phyloP scores from a whole-genome alignment of 2,329 filamentous ascomycete species.

The Cadophora gregata region DNA sequence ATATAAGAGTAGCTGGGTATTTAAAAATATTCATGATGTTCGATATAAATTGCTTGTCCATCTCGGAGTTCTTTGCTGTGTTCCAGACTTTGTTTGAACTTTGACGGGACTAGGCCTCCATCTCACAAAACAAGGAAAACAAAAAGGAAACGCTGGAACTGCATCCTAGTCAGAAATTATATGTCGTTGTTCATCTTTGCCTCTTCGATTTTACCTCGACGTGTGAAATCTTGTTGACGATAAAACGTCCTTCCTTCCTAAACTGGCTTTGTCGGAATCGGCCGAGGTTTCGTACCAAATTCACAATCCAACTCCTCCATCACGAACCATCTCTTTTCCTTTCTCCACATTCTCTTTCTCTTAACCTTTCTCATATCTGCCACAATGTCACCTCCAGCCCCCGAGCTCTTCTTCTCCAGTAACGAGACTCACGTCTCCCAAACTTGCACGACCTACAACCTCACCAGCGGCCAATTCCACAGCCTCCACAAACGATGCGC shows the following conservation, averaged over 20 bases:
- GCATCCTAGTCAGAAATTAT: not conserved
- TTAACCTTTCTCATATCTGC: conserved; percentile 4
- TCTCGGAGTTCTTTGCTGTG: not conserved
- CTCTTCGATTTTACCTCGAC: not conserved
- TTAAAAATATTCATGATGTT: not conserved
- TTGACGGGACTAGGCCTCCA: not conserved
- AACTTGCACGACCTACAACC: conserved; percentile 50
- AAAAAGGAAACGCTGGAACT: not conserved
- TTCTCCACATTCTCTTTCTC: not conserved
- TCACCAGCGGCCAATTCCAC: conserved; percentile 69
- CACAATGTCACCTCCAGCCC: conserved; percentile 34
- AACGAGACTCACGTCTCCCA: conserved; percentile 40
- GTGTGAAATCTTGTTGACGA: not conserved
- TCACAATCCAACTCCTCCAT: conserved; percentile 6
- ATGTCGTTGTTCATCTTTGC: no score
- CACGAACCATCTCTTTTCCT: not conserved
- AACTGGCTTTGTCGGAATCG: conserved; percentile 20
- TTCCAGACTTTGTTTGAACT: not conserved
- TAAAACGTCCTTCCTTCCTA: conserved; percentile 21
- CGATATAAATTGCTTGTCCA: not conserved
- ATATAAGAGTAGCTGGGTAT: conserved; percentile 36
- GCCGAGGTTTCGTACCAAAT: conserved; percentile 15
- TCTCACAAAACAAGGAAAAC: not conserved
- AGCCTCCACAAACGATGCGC: conserved; percentile 70
- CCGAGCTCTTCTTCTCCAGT: conserved; percentile 39